phyloP scores from a whole-genome alignment of 192 early-diverging fungal genomes.

The Coemansia sp. region DNA sequence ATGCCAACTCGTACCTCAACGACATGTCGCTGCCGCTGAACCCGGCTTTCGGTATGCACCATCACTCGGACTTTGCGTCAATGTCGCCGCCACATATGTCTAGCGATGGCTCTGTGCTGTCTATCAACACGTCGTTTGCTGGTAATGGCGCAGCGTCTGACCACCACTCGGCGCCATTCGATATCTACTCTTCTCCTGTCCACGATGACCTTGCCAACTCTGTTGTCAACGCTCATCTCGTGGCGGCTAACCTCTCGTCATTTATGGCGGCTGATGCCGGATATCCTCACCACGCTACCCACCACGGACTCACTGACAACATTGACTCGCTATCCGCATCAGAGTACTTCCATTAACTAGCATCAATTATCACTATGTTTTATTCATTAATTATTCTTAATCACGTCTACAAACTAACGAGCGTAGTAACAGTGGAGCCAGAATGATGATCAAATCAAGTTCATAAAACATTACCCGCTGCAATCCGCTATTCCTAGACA shows the following conservation, averaged over 20 bases:
- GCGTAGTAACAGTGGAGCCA: slow-evolving; percentile 4
- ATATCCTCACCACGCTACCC: slow-evolving; percentile 1
- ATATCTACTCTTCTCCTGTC: slow-evolving; percentile 41
- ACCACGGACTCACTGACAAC: slow-evolving; percentile 11
- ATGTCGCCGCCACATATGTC: slow-evolving; percentile 9
- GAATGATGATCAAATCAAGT: neutral
- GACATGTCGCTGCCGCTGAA: slow-evolving; percentile 42
- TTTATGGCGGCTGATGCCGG: slow-evolving; percentile 25
- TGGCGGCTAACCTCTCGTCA: slow-evolving; percentile 43
- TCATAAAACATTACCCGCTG: slow-evolving; percentile 3
- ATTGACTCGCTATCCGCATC: slow-evolving; percentile 14
- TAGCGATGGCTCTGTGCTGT: slow-evolving; percentile 11
- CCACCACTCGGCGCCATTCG: slow-evolving; percentile 22
- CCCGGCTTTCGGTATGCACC: slow-evolving; percentile 34
- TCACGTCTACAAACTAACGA: neutral
- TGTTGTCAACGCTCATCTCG: slow-evolving; percentile 32
- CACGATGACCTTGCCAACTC: slow-evolving; percentile 36
- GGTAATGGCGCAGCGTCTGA: neutral
- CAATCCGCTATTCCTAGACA: neutral
- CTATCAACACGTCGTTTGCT: slow-evolving; percentile 24
- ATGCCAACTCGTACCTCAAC: slow-evolving; percentile 30
- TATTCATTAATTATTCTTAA: neutral
- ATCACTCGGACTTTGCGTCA: slow-evolving; percentile 10
- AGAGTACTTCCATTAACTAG: slow-evolving; percentile 9
- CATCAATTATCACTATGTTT: slow-evolving; percentile 3